A percentile compares a stretch with the other conserved stretches of the same genome.
Conservation (phyloP, 2,329 filamentous ascomycete genomes). For the Neofusicoccum laricinum region DNA sequence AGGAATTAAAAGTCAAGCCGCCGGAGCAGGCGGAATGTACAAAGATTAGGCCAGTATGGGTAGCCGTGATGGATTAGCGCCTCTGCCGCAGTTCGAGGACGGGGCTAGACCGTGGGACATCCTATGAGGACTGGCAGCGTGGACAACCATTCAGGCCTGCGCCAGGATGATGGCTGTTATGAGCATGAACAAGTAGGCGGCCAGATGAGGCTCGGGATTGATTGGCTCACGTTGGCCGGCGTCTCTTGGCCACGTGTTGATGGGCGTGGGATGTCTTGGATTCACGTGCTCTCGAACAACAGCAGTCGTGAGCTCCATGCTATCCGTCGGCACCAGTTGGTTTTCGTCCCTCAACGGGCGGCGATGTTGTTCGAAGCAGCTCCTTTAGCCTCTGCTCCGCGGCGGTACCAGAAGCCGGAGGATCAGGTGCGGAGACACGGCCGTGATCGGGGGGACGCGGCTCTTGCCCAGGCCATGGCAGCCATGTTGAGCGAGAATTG, state of each 20-base stretch:
- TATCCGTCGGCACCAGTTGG: neutral
- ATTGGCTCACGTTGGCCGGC: neutral
- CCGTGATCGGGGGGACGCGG: neutral
- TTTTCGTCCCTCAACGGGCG: neutral
- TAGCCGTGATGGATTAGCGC: neutral
- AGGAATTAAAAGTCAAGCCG: neutral
- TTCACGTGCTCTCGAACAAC: neutral
- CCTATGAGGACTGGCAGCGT: neutral
- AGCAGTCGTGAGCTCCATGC: neutral
- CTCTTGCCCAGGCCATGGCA: neutral
- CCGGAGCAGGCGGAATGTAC: neutral
- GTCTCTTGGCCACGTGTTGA: neutral
- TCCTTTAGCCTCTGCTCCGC: conserved; percentile 3
- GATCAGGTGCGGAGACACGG: neutral
- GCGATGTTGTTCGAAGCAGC: neutral
- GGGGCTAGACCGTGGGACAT: neutral
- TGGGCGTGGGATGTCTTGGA: neutral
- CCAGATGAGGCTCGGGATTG: neutral
- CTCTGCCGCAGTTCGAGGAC: neutral
- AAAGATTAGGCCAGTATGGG: neutral
- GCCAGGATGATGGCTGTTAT: neutral
- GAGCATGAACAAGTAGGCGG: neutral
- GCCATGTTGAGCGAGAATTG: neutral
- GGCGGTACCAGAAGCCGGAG: neutral
- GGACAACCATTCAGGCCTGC: neutral